Evolutionary conservation across 73 alveolate species (phyloP).

Genomic region (Tetrahymena elliotti): DNA sequence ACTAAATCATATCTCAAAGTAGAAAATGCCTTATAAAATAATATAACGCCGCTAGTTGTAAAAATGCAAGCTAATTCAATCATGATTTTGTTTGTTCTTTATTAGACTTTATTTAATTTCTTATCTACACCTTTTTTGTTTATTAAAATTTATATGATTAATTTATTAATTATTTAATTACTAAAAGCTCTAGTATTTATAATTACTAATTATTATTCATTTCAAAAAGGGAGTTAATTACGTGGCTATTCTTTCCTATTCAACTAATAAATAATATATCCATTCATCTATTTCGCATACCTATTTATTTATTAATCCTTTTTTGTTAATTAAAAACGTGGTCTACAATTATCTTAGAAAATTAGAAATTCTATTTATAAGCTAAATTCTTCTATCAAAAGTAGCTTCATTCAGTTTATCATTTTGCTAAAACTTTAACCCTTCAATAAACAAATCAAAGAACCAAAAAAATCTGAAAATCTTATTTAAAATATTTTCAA

Average conservation of each 20-base stretch:
- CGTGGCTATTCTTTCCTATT: neutral
- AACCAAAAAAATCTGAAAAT: no score
- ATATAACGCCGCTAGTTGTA: conserved; percentile 31
- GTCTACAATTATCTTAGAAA: neutral
- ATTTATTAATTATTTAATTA: neutral
- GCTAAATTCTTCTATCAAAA: neutral
- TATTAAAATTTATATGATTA: neutral
- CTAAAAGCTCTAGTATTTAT: neutral
- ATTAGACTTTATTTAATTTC: neutral
- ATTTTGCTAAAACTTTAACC: no score
- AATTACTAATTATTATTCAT: no score
- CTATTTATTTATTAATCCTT: neutral
- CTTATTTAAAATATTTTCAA: no score
- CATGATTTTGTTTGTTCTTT: no score
- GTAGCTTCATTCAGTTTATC: neutral
- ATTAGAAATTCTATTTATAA: neutral
- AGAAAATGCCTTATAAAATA: conserved; percentile 17
- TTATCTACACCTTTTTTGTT: neutral
- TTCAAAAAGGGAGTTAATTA: neutral
- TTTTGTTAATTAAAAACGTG: neutral
- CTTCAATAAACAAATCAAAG: no score
- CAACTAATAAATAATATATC: neutral
- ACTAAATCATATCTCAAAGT: neutral
- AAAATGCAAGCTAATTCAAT: conserved; percentile 30
- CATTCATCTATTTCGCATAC: no score